Evolutionary conservation across 2,329 filamentous ascomycete species (phyloP), one percentile per base, ranked within the genome.

Genomic region (Curvularia hawaiiensis): DNA sequence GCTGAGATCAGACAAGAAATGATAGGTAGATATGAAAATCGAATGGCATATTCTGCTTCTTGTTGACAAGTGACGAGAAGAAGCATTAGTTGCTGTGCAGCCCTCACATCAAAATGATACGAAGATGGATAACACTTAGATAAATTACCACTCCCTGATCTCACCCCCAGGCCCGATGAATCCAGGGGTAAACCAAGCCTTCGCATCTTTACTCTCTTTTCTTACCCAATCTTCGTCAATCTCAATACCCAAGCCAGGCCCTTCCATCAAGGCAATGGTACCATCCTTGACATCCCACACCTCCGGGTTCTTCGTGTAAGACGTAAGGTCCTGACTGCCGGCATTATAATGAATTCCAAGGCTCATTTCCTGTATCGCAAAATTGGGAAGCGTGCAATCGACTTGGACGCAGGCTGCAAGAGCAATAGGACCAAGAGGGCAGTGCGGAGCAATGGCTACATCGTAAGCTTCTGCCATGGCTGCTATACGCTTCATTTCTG

Each of bases 291-390:
- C 84, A 40, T 85, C 79, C 80, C 88, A 91, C 0, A 90, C 84
- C 49, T 83, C 82, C 0, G 85, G 81, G 64, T 91, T 84, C 67
- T 83, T 85, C 2, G 87, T 79, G 68, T 91, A 92, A 26, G 83
- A 89, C 12, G 83, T 83, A 53, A 78, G 54, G 59, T 78, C 76
- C 50, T 72, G 63, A 30, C 70, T 71, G 0, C 75, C 76, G 1
- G 66, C 71, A 59, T 93, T 93, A 70, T 92, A 93, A 71, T 93
- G 90, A 65, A 93, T 92, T 0, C 90, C 90, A 30, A 92, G 69
- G 52, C 86, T 88, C 90, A 92, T 92, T 74, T 92, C 90, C 68
- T 90, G 86, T 31, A 92, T 92, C 0, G 83, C 84, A 70, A 91
- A 72, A 89, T 92, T 20, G 82, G 82, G 20, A 78, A 85, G 10